phyloP scores from a whole-genome alignment of 306 rosid species.

The Rosa persica region DNA sequence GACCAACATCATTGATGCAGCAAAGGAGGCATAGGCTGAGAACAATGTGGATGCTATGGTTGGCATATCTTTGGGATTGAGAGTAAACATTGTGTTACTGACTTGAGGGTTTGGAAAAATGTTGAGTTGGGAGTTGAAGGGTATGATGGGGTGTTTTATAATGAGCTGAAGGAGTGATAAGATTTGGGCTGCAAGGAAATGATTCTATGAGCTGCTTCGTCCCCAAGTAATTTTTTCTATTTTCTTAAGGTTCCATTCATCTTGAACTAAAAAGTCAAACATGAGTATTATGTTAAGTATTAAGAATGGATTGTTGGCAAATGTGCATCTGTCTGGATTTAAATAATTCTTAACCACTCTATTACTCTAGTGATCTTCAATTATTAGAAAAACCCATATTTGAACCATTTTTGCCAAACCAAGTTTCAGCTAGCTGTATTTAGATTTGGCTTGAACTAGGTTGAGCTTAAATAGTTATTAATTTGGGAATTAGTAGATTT shows the following conservation, averaged over 20 bases:
- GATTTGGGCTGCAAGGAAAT: constrained; percentile 7
- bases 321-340: not conserved
- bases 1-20: constrained; percentile 38
- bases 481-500: no score
- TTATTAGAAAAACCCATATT: not conserved
- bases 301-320: not conserved
- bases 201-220: not conserved
- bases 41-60: constrained; percentile 35
- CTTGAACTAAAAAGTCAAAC: not conserved
- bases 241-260: not conserved
- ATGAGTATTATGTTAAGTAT: not conserved
- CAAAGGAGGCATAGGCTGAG: constrained; percentile 43
- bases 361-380: not conserved
- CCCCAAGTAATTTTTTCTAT: constrained; percentile 2
- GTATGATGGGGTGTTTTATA: not conserved
- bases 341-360: not conserved
- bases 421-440: not conserved
- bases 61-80: constrained; percentile 12
- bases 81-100: not conserved
- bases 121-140: not conserved
- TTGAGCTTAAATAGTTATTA: not conserved
- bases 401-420: not conserved
- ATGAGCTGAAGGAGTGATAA: not conserved
- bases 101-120: not conserved
- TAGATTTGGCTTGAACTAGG: not conserved